Evolutionary conservation across 352 stramenopile species (phyloP), one percentile per base, ranked within the genome.

Genomic region (Phytopythium helicoides): DNA sequence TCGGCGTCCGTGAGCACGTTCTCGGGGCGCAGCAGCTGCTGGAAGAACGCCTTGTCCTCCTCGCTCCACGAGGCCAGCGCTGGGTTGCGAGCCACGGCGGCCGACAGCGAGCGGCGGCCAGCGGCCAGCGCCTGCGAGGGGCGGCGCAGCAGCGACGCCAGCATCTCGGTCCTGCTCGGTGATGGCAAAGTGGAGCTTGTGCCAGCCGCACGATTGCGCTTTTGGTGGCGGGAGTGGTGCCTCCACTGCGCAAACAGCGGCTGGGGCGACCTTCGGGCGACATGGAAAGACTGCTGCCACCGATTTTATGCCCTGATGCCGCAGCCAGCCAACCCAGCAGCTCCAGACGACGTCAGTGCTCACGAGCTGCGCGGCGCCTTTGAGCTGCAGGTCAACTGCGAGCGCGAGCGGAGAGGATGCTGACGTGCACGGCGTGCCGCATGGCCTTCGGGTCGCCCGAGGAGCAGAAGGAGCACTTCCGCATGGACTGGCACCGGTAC

Each of bases 401-500:
- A 39, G n/a, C 23, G n/a, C 26, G 38, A n/a, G 19, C n/a, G 9
- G 23, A 37, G 25, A 10, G 22, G 23, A 95, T 93, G 85, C 76
- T 73, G 58, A 95, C 82, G 50, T 95, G 85, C 49, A 93, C 81
- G 34, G 85, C 85, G 22, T 95, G 85, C 63, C 73, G 79, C 37
- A 62, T 90, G 54, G 65, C 76, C 61, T 95, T 95, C 44, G 56
- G 50, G 45, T 64, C 72, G 45, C 69, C 72, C 35, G 61, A 62
- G 41, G 70, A 80, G 58, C 85, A 95, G 66, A 92, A 86, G 60
- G 84, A 92, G 22, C 92, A 97, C 73, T 97, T 97, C 73, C 97
- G 97, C 67, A 89, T 88, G 56, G 95, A 99, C 66, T 99, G 96
- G 96, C 97, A 99, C 68, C 92, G 85, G 51, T 96, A 96, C 70